phyloP scores from a whole-genome alignment of 768 basidiomycete genomes.

The Rhodosporidiobolus sp. region DNA sequence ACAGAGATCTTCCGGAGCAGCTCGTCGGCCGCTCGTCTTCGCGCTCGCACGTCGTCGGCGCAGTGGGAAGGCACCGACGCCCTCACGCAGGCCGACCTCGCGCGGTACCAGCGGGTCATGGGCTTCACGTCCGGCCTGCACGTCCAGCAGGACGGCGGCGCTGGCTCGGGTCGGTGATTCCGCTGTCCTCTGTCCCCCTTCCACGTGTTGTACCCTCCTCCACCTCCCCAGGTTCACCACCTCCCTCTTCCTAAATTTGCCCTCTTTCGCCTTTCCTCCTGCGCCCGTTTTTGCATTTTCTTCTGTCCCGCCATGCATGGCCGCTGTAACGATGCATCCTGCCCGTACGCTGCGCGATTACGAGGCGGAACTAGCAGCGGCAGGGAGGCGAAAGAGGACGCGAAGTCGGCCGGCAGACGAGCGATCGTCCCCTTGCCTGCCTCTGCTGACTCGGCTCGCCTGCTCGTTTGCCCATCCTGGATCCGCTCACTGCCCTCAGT shows the following conservation, averaged over 20 bases:
- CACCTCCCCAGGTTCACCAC: background rate
- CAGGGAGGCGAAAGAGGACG: too few species aligned
- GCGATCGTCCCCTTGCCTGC: too few species aligned
- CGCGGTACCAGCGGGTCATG: slow-evolving; percentile 85
- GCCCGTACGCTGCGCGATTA: too few species aligned
- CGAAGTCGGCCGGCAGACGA: too few species aligned
- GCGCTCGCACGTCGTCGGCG: slow-evolving; percentile 86
- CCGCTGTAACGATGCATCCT: too few species aligned
- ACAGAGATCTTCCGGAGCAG: slow-evolving; percentile 70
- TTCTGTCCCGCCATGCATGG: background rate
- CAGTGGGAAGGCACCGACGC: slow-evolving; percentile 94
- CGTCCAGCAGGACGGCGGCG: background rate
- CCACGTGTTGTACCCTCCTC: too few species aligned
- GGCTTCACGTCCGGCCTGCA: slow-evolving; percentile 54
- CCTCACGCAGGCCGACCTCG: slow-evolving; percentile 76
- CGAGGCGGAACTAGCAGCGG: too few species aligned
- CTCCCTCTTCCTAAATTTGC: background rate
- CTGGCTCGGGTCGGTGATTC: too few species aligned
- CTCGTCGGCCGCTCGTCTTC: slow-evolving; percentile 70
- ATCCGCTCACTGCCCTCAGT: background rate
- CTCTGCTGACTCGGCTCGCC: too few species aligned
- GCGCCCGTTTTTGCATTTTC: background rate
- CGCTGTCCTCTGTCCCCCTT: background rate
- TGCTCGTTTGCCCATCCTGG: background rate
- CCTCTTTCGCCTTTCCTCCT: background rate